Conservation (phyloP, 768 basidiomycete species). For the Lactarius hengduanensis region DNA sequence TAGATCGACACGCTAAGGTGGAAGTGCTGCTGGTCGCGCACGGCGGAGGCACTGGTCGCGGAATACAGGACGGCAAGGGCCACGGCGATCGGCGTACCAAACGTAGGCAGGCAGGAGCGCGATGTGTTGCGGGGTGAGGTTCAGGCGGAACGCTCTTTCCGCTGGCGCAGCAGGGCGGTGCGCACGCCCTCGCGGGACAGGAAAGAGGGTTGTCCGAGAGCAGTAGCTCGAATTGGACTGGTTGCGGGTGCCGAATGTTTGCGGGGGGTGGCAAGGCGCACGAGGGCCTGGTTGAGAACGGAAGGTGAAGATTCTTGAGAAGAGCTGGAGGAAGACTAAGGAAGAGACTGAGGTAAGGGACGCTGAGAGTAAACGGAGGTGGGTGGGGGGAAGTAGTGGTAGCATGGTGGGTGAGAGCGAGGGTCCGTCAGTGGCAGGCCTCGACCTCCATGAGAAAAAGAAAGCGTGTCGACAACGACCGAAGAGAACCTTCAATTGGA, state of each 20-base stretch:
- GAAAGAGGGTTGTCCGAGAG: slow-evolving; percentile 89
- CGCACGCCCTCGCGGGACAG: slow-evolving; percentile 92
- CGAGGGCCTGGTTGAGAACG: slow-evolving; percentile 79
- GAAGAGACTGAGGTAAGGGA: slow-evolving; percentile 54
- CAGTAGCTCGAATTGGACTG: slow-evolving; percentile 92
- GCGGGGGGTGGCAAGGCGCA: slow-evolving; percentile 86
- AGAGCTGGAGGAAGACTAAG: slow-evolving; percentile 82
- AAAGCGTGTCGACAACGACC: not conserved
- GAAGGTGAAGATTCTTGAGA: slow-evolving; percentile 85
- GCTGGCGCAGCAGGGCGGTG: slow-evolving; percentile 73
- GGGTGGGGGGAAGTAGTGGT: no score
- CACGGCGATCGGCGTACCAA: slow-evolving; percentile 62
- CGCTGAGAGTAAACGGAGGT: slow-evolving; percentile 33
- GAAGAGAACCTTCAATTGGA: no score
- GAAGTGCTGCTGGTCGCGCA: slow-evolving; percentile 65
- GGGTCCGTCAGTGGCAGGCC: not conserved
- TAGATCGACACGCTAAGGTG: slow-evolving; percentile 63
- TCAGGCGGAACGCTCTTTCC: slow-evolving; percentile 18
- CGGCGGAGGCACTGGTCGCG: slow-evolving; percentile 49
- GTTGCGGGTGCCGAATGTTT: slow-evolving; percentile 84
- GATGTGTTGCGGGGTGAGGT: slow-evolving; percentile 48
- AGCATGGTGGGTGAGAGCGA: not conserved
- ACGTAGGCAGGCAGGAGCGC: slow-evolving; percentile 63
- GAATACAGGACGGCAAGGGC: slow-evolving; percentile 54
- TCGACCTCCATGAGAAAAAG: not conserved